These are phyloP conservation scores for Penicillium sp. DNA, from an alignment of 2,329 filamentous ascomycete genomes.

Conservation along the genomic window DNA sequence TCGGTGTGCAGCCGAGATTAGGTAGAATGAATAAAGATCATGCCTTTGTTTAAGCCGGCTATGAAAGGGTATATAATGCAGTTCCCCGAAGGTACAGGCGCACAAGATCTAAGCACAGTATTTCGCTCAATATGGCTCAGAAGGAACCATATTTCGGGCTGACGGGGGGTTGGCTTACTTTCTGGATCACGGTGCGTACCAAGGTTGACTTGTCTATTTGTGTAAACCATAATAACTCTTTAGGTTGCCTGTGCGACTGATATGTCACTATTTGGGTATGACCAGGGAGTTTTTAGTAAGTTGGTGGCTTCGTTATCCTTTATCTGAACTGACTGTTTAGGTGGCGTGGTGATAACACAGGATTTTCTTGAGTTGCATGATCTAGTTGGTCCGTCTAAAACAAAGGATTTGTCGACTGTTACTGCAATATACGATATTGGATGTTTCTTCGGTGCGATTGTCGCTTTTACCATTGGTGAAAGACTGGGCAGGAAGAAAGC, in stretches of 20 bases:
- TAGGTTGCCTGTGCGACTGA: constrained; percentile 29
- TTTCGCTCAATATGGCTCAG: not conserved
- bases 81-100: not conserved
- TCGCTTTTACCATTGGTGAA: constrained; percentile 52
- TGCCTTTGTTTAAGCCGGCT: not conserved
- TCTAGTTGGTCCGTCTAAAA: constrained; percentile 41
- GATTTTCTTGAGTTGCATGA: constrained; percentile 54
- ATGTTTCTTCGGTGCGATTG: constrained; percentile 58
- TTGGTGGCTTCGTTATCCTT: constrained; percentile 7
- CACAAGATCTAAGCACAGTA: not conserved
- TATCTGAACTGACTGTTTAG: constrained; percentile 20
- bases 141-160: constrained; percentile 5
- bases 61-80: not conserved
- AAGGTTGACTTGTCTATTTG: not conserved
- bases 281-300: constrained; percentile 56
- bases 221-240: not conserved
- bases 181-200: constrained; percentile 7
- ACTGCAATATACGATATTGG: constrained; percentile 62
- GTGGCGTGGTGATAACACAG: constrained; percentile 56
- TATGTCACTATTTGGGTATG: constrained; percentile 51
- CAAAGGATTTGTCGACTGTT: constrained; percentile 46
- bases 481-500: constrained; percentile 50
- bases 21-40: too few species aligned
- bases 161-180: constrained; percentile 5
- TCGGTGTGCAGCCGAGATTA: not conserved